Evolutionary conservation across 2,329 filamentous ascomycete genomes (phyloP), one percentile per base, ranked within the genome.

Genomic region (Exophiala sp.): DNA sequence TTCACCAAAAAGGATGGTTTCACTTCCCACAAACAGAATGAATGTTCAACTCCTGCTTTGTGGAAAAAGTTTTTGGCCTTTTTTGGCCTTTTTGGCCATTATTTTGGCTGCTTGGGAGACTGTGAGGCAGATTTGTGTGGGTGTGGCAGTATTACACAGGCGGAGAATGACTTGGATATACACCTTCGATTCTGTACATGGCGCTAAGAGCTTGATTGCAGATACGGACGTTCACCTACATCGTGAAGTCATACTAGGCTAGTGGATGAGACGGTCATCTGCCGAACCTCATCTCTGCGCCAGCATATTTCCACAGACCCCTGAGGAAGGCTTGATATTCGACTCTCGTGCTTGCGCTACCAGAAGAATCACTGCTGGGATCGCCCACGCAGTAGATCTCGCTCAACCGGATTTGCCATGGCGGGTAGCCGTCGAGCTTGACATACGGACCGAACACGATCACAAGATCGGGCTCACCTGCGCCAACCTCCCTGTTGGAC

Each of bases 311-410:
- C 70, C 89, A 87, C 63, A 99, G 74, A 1, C 87, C 92, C 59
- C 86, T 81, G 60, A 97, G 77, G 70, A 97, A 99, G 29, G 95
- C 87, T 68, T 96, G 91, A 71, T 99, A 99, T 41, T 91, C 91
- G 14, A 99, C 91, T 1, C 69, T 65, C 49, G 62, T 62, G 36
- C 46, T 54, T 11, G 48, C 50, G 18, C 58, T 54, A 1, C 56
- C 60, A 47, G 59, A 61, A 10, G 73, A 72, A 35, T 65, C 63
- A 4, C 68, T 68, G 50, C 67, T 69, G 0, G 70, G 72, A 54
- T 73, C 69, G 5, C 74, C 73, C 3, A 81, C 81, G 69, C 76
- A 83, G 68, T 91, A 96, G 54, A 99, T 96, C 77, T 99, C 94
- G 0, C 91, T 96, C 67, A 99, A 75, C 40, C 94, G 83, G 58